phyloP scores from a whole-genome alignment of 2,329 filamentous ascomycete species.

The Phialophora chinensis region DNA sequence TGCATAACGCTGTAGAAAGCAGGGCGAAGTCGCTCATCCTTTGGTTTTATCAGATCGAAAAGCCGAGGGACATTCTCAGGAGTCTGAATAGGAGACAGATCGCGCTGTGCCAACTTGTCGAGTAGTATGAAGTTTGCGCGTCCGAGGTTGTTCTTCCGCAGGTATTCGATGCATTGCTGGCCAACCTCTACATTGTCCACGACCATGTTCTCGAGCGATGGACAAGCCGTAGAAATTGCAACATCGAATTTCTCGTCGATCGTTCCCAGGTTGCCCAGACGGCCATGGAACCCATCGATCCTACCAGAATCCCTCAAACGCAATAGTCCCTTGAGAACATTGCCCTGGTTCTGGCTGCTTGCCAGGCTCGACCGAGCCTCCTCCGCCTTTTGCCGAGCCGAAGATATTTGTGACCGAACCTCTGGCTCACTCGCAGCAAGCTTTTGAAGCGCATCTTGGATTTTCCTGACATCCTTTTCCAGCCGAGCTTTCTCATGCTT shows the following conservation, averaged over 20 bases:
- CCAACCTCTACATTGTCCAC: constrained; percentile 95
- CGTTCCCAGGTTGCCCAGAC: constrained; percentile 88
- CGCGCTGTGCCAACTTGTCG: constrained; percentile 79
- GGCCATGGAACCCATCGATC: constrained; percentile 95
- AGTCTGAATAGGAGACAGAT: constrained; percentile 80
- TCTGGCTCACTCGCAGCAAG: constrained; percentile 79
- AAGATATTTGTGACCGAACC: constrained; percentile 82
- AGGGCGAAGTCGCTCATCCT: constrained; percentile 82
- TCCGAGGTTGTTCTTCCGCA: constrained; percentile 95
- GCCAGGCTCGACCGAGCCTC: constrained; percentile 90
- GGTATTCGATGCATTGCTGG: constrained; percentile 96
- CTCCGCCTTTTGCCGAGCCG: constrained; percentile 90
- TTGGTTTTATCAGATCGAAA: constrained; percentile 89
- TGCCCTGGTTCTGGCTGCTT: constrained; percentile 88
- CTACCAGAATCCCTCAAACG: constrained; percentile 93
- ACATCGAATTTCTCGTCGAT: constrained; percentile 96
- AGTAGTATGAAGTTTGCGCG: constrained; percentile 96
- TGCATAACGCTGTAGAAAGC: constrained; percentile 96
- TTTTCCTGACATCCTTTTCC: constrained; percentile 74
- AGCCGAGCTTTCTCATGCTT: constrained; percentile 73
- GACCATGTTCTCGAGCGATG: constrained; percentile 91
- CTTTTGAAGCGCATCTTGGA: constrained; percentile 74
- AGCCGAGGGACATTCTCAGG: constrained; percentile 90
- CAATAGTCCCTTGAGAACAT: constrained; percentile 89
- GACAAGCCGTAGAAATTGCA: constrained; percentile 96